A percentile compares a stretch with the other conserved stretches of the same genome.
Conservation (phyloP, 805 yeast species). For the Yamadazyma nakazawae region DNA sequence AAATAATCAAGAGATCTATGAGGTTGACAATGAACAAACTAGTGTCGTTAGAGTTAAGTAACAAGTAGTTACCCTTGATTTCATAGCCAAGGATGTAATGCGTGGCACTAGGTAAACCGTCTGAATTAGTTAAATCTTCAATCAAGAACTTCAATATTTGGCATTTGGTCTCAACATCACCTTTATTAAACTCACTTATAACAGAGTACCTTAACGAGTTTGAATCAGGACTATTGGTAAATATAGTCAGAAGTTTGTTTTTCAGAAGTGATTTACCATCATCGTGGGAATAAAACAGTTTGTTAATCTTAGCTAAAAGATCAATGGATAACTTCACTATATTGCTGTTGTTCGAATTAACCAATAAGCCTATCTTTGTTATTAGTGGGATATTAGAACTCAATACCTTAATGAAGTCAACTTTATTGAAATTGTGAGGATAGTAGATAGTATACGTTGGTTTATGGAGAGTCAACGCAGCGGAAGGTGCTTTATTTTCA, state of each 20-base stretch:
- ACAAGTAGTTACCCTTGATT: constrained; percentile 40
- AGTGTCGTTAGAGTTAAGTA: constrained; percentile 60
- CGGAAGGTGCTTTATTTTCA: neutral
- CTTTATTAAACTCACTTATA: constrained; percentile 56
- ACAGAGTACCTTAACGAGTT: constrained; percentile 68
- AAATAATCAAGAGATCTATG: constrained; percentile 46
- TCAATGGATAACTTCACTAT: constrained; percentile 54
- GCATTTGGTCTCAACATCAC: constrained; percentile 49
- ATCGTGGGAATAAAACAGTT: constrained; percentile 12
- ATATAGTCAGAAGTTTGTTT: constrained; percentile 64
- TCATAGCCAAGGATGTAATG: constrained; percentile 81
- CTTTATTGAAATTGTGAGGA: constrained; percentile 49
- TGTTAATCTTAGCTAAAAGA: constrained; percentile 50
- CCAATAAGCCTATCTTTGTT: constrained; percentile 71
- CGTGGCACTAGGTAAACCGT: constrained; percentile 50
- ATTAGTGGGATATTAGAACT: constrained; percentile 67
- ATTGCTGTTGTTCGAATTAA: constrained; percentile 51
- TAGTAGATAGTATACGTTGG: constrained; percentile 24
- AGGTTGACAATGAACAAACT: constrained; percentile 47
- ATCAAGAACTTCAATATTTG: constrained; percentile 58
- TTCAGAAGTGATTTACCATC: constrained; percentile 35
- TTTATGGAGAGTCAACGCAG: neutral
- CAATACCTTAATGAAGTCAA: constrained; percentile 70
- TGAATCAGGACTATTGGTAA: constrained; percentile 78
- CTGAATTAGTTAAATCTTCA: constrained; percentile 39